These are phyloP conservation scores for Senecio squalidus DNA, from an alignment of 140 eudicot species.

Conservation along the genomic window DNA sequence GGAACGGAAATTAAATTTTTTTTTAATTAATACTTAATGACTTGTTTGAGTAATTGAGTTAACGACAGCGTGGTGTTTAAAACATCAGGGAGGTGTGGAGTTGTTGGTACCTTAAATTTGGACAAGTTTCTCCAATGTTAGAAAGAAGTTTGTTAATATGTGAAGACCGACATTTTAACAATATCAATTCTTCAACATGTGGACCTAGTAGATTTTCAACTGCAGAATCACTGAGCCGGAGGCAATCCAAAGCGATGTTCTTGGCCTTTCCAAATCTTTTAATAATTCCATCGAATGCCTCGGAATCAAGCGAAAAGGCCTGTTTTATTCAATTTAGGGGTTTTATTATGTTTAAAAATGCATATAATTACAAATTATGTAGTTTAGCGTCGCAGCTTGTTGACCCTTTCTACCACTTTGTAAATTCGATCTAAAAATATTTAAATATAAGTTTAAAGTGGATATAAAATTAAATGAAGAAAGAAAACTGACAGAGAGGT, in stretches of 20 bases:
- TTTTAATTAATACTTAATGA: too few species aligned
- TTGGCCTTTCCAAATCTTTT: slow-evolving; percentile 21
- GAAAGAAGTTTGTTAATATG: slow-evolving; percentile 33
- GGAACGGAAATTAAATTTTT: too few species aligned
- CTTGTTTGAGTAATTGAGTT: too few species aligned
- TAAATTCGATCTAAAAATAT: neutral
- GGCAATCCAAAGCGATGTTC: slow-evolving; percentile 46
- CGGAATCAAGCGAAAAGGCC: slow-evolving; percentile 34
- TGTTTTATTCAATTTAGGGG: too few species aligned
- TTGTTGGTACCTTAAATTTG: neutral
- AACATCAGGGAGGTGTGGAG: too few species aligned
- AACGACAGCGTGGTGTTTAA: too few species aligned
- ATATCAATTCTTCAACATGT: slow-evolving; percentile 35
- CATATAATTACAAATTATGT: too few species aligned
- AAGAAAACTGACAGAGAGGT: slow-evolving; percentile 14
- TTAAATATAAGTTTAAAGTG: neutral
- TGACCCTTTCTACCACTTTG: too few species aligned
- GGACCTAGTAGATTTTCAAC: slow-evolving; percentile 29
- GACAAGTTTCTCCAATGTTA: slow-evolving; percentile 24
- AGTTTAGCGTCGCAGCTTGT: too few species aligned
- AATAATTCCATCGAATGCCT: slow-evolving; percentile 16
- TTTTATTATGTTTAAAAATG: too few species aligned
- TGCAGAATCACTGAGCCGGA: slow-evolving; percentile 28
- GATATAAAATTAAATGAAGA: neutral
- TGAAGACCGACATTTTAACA: slow-evolving; percentile 46